phyloP scores from a whole-genome alignment of 169 alveolate genomes.

The Nephromyces sp. region DNA sequence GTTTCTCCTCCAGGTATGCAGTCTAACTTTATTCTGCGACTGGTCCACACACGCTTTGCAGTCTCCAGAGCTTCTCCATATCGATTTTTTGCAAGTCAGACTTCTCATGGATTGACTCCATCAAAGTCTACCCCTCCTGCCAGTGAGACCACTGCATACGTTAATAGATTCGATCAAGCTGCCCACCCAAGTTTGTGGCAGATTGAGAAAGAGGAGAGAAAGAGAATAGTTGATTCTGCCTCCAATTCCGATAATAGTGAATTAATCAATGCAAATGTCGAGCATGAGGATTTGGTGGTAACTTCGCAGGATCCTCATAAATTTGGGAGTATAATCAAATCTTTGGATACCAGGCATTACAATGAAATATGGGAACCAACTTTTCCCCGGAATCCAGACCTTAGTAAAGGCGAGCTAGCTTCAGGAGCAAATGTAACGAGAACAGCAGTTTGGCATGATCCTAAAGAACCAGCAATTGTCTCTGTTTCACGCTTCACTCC shows the following conservation, averaged over 20 bases:
- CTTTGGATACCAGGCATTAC: conserved; percentile 63
- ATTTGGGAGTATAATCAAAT: conserved; percentile 43
- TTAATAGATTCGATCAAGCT: conserved; percentile 68
- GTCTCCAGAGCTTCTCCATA: no score
- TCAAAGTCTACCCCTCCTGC: conserved; percentile 57
- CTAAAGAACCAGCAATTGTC: conserved; percentile 71
- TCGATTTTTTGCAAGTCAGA: no score
- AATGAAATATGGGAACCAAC: conserved; percentile 70
- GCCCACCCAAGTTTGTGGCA: conserved; percentile 63
- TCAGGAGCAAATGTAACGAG: conserved; percentile 72
- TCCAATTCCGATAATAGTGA: no score
- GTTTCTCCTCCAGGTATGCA: no score
- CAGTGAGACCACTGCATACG: conserved; percentile 58
- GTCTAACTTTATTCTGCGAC: no score
- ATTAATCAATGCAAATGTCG: no score
- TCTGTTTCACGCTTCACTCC: conserved; percentile 65
- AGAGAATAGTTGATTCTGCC: background rate
- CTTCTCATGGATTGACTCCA: conserved; percentile 26
- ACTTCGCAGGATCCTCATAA: conserved; percentile 62
- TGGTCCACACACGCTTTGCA: no score
- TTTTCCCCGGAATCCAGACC: conserved; percentile 68
- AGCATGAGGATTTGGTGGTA: conserved; percentile 39
- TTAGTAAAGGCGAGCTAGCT: conserved; percentile 62
- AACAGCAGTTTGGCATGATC: conserved; percentile 68
- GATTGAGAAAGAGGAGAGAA: conserved; percentile 32